Conservation (phyloP, 495 filamentous ascomycete species). For the Penicillium tannophilum region DNA sequence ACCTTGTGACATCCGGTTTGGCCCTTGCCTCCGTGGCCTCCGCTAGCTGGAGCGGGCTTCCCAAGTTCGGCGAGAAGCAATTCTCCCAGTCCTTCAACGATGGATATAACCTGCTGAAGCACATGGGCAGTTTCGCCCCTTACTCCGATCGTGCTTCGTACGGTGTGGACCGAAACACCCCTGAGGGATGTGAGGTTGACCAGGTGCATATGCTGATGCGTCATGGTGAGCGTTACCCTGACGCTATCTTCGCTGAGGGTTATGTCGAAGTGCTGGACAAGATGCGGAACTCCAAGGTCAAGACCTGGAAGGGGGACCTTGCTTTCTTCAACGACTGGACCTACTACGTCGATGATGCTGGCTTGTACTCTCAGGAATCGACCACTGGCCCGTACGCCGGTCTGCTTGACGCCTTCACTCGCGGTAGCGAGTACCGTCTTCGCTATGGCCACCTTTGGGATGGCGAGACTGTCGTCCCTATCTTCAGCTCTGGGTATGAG, state of each 20-base stretch:
- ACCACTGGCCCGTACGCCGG: conserved; percentile 56
- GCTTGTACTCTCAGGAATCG: conserved; percentile 26
- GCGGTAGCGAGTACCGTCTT: conserved; percentile 43
- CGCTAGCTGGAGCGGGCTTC: neutral
- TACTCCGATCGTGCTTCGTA: conserved; percentile 21
- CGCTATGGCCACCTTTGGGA: conserved; percentile 48
- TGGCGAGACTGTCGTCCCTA: conserved; percentile 22
- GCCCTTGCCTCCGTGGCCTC: neutral
- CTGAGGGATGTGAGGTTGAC: conserved; percentile 24
- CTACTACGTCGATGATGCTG: conserved; percentile 45
- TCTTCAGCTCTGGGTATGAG: conserved; percentile 50
- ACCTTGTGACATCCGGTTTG: neutral
- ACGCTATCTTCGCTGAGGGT: conserved; percentile 19
- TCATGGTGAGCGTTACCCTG: conserved; percentile 56
- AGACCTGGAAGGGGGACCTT: conserved; percentile 43
- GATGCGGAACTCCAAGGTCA: conserved; percentile 3
- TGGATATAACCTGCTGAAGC: conserved; percentile 23
- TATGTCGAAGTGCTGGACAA: conserved; percentile 5
- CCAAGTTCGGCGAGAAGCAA: conserved; percentile 7
- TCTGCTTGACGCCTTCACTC: conserved; percentile 44
- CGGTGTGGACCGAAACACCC: conserved; percentile 25
- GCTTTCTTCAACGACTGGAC: conserved; percentile 53
- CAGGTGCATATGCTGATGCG: conserved; percentile 37
- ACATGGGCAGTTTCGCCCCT: conserved; percentile 19
- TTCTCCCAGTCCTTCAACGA: conserved; percentile 21